Percentiles rank a stretch among this genome's conserved stretches.
Conservation (phyloP, 2,329 filamentous ascomycete species). For the Talaromyces atroroseus region DNA sequence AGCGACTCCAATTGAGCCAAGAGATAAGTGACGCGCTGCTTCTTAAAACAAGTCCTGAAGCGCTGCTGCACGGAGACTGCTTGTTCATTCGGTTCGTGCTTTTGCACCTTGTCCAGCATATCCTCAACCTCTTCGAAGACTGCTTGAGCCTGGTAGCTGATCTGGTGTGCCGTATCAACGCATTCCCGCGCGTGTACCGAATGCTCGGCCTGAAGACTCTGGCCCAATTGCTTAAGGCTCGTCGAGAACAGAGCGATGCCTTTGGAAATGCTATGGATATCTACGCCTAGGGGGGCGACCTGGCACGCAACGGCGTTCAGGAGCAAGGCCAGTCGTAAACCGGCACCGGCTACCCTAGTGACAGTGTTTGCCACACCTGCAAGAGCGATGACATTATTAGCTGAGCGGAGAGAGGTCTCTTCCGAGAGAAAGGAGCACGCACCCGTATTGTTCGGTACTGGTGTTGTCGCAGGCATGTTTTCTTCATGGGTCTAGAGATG, state of each 20-base stretch:
- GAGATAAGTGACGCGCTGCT: constrained; percentile 38
- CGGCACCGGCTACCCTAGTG: constrained; percentile 23
- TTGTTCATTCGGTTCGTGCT: constrained; percentile 20
- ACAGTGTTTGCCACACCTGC: constrained; percentile 15
- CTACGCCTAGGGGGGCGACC: constrained; percentile 33
- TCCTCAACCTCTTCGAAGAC: constrained; percentile 39
- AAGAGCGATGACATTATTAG: not conserved
- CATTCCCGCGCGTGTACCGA: constrained; percentile 30
- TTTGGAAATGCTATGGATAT: constrained; percentile 40
- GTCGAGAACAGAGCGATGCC: constrained; percentile 37
- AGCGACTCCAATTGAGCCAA: constrained; percentile 38
- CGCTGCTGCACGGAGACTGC: constrained; percentile 27
- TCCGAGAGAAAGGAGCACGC: not conserved
- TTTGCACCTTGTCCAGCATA: constrained; percentile 35
- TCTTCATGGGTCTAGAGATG: not conserved
- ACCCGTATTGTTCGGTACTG: constrained; percentile 4
- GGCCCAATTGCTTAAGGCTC: constrained; percentile 35
- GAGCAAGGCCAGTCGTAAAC: constrained; percentile 37
- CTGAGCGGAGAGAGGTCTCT: not conserved
- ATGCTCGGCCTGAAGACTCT: constrained; percentile 26
- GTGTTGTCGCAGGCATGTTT: not conserved
- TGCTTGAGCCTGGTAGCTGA: constrained; percentile 33
- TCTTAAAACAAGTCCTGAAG: constrained; percentile 38
- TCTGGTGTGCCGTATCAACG: constrained; percentile 31
- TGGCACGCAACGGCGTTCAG: constrained; percentile 40